Base-by-base conservation (phyloP, 441 rosid genomes). In the Hura crepitans region DNA sequence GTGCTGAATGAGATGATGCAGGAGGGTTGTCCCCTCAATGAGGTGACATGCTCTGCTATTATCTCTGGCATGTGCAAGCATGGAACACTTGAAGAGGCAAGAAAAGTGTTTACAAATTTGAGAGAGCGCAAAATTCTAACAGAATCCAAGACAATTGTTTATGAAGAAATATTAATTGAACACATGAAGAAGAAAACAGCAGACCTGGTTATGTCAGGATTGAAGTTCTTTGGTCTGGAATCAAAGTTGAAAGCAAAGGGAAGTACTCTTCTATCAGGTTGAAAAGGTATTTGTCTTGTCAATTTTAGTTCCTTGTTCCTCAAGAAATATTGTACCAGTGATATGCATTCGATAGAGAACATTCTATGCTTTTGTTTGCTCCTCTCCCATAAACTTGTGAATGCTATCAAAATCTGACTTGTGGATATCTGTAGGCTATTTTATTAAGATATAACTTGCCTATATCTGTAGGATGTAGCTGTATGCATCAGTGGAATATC, bases 101-200 rank as follows among this genome's bases (percentile, higher is more conserved):
- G 96, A 74, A 85, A 88, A 73, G 85, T 92, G 45, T 89, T 92
- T 23, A 63, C 83, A n/a, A 77, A 78, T 78, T 77, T 92, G 81
- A 79, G 84, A 66, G 83, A 72, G 23, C 77, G 79, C 18, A 84
- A 81, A 64, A 68, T 87, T 72, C 74, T 92, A 57, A 75, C 84
- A 1, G 99, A 94, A 76, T 87, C 89, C 42, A 85, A 80, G 61
- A 79, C 83, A 68, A 84, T 92, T 27, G 79, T 88, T 55, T 90
- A 84, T 57, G 96, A 90, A 54, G 97, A 94, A 68, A 82, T 90
- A 68, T 81, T 92, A 66, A 73, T 90, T 63, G 97, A 92, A 71
- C 85, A 88, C 72, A 86, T 85, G 85, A 84, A 87, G 86, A 87
- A 85, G 87, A 89, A 86, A 79, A 86, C 97, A 31, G 97, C 97